These are phyloP conservation scores for Kodamaea fukazawae DNA, from an alignment of 805 yeast species.

Conservation along the genomic window DNA sequence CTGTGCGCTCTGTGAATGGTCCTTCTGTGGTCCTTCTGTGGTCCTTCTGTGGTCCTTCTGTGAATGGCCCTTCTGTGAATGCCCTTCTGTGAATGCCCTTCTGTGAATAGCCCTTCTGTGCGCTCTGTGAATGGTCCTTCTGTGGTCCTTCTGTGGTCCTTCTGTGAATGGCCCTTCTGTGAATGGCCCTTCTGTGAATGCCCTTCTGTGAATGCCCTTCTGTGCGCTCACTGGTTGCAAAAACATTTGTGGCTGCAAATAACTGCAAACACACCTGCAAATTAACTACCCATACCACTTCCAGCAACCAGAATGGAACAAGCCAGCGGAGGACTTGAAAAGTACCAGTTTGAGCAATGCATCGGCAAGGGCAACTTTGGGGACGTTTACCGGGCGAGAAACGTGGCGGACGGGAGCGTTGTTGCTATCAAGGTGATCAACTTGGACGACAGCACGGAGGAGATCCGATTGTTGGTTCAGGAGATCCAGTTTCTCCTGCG, in stretches of 20 bases:
- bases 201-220: too few relatives aligned
- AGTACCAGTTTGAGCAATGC: constrained; percentile 44
- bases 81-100: too few relatives aligned
- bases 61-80: too few relatives aligned
- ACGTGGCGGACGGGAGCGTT: constrained; percentile 28
- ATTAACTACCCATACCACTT: neutral
- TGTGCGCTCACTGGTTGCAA: too few relatives aligned
- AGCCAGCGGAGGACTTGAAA: neutral
- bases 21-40: too few relatives aligned
- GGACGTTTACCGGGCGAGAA: constrained; percentile 67
- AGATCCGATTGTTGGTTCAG: constrained; percentile 63
- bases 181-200: too few relatives aligned
- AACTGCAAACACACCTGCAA: neutral
- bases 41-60: too few relatives aligned
- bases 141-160: too few relatives aligned
- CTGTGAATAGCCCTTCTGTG: too few relatives aligned
- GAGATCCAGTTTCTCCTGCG: constrained; percentile 77
- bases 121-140: too few relatives aligned
- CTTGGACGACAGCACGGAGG: constrained; percentile 76
- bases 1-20: too few relatives aligned
- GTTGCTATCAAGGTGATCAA: constrained; percentile 89
- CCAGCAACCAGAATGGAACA: neutral
- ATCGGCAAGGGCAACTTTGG: constrained; percentile 87
- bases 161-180: too few relatives aligned
- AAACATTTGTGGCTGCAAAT: constrained; percentile 14